These are phyloP conservation scores for Rubroboletus satanas DNA, from an alignment of 768 basidiomycete genomes.

Conservation along the genomic window DNA sequence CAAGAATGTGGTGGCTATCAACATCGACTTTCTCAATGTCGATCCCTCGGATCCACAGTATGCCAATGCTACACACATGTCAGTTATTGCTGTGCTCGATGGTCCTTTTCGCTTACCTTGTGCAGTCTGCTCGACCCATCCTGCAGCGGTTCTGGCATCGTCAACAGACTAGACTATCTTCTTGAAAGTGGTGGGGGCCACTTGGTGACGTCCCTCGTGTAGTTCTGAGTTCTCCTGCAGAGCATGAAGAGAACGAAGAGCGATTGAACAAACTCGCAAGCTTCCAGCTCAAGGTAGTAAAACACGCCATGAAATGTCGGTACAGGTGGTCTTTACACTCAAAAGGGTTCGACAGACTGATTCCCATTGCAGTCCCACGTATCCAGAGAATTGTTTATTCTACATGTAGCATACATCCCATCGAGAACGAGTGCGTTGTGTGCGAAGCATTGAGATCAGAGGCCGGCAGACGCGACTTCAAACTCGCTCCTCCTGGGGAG, in stretches of 20 bases:
- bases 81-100: constrained; percentile 27
- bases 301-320: constrained; percentile 91
- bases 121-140: constrained; percentile 88
- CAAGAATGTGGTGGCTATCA: constrained; percentile 69
- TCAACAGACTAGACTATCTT: constrained; percentile 84
- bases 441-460: constrained; percentile 66
- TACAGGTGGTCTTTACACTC: constrained; percentile 23
- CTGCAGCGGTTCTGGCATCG: constrained; percentile 92
- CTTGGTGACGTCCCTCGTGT: constrained; percentile 1
- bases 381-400: constrained; percentile 89
- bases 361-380: constrained; percentile 55
- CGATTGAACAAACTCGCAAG: constrained; percentile 79
- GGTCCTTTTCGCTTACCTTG: background rate
- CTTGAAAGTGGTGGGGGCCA: constrained; percentile 59
- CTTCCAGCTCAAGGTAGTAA: constrained; percentile 89
- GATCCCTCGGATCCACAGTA: constrained; percentile 65
- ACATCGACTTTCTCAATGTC: constrained; percentile 80
- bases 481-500: constrained; percentile 58
- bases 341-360: constrained; percentile 6
- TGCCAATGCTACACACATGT: constrained; percentile 81
- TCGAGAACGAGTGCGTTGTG: constrained; percentile 93
- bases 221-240: constrained; percentile 30
- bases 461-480: constrained; percentile 56
- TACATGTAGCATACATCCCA: constrained; percentile 91
- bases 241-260: constrained; percentile 56